These are phyloP conservation scores for Pseudogymnoascus sp. DNA, from an alignment of 2,329 filamentous ascomycete species.

Conservation along the genomic window DNA sequence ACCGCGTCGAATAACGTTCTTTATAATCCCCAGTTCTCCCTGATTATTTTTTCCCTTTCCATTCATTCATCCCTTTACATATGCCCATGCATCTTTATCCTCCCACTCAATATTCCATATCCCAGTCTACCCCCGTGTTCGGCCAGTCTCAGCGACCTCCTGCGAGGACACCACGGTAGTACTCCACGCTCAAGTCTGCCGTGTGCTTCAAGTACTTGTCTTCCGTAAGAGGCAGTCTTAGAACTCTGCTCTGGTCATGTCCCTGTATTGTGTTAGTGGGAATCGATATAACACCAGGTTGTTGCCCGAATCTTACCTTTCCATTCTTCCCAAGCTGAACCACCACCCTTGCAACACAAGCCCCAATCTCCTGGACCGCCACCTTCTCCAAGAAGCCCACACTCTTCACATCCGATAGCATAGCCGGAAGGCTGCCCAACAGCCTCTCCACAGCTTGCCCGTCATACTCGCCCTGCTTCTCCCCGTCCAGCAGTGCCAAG, in stretches of 20 bases:
- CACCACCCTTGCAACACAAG: slow-evolving; percentile 59
- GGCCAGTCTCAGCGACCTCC: slow-evolving; percentile 11
- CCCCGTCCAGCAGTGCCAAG: slow-evolving; percentile 41
- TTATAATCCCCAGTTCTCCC: background rate
- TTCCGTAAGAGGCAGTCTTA: slow-evolving; percentile 60
- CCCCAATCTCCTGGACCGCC: slow-evolving; percentile 74
- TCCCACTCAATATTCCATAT: background rate
- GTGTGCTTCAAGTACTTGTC: slow-evolving; percentile 65
- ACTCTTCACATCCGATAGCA: slow-evolving; percentile 29
- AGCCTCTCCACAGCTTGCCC: slow-evolving; percentile 46
- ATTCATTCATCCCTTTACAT: slow-evolving; percentile 7
- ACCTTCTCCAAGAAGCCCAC: slow-evolving; percentile 52
- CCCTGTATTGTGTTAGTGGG: slow-evolving; percentile 29
- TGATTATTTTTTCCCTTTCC: slow-evolving; percentile 1
- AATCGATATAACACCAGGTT: background rate
- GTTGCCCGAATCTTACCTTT: slow-evolving; percentile 39
- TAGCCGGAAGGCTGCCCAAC: slow-evolving; percentile 46
- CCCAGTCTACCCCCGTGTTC: background rate
- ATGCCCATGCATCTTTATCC: slow-evolving; percentile 5
- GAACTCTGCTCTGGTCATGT: slow-evolving; percentile 38
- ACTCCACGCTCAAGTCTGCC: slow-evolving; percentile 58
- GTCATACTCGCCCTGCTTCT: slow-evolving; percentile 34
- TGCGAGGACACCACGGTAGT: slow-evolving; percentile 40
- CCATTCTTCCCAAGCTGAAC: slow-evolving; percentile 46
- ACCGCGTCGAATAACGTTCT: background rate